Conservation (phyloP, 805 yeast genomes). For the Zygotorulaspora chibaensis region DNA sequence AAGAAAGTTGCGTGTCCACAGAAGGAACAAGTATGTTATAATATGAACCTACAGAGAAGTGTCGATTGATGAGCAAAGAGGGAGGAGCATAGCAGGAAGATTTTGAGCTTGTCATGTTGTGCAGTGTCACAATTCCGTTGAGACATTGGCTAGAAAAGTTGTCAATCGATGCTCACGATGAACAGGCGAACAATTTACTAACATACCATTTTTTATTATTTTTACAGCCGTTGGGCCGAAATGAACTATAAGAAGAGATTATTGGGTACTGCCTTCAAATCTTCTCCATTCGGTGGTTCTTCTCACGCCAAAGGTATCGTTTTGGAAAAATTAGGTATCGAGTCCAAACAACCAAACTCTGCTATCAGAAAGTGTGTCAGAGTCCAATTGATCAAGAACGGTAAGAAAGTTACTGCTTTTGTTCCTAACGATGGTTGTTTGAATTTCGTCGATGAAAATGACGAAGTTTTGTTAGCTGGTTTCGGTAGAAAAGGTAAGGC, state of each 20-base stretch:
- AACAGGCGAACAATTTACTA: conserved; percentile 9
- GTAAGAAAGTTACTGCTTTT: conserved; percentile 99
- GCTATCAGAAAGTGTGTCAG: conserved; percentile 99
- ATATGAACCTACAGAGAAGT: conserved; percentile 1
- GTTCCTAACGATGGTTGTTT: conserved; percentile 99
- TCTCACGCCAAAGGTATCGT: conserved; percentile 99
- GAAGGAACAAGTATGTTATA: conserved; percentile 82
- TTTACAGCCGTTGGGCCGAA: conserved; percentile 94
- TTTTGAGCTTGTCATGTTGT: not conserved
- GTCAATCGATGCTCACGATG: not conserved
- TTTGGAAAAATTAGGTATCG: conserved; percentile 98
- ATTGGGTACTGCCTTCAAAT: conserved; percentile 99
- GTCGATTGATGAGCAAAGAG: not conserved
- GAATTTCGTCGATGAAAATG: conserved; percentile 99
- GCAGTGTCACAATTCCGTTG: not conserved
- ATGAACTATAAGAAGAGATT: conserved; percentile 96
- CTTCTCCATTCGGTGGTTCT: conserved; percentile 99
- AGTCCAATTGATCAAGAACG: conserved; percentile 99
- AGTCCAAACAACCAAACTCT: conserved; percentile 99
- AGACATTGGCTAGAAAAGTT: not conserved
- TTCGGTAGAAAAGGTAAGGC: conserved; percentile 99
- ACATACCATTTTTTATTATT: conserved; percentile 8
- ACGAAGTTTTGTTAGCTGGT: conserved; percentile 99
- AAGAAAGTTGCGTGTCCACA: conserved; percentile 99
- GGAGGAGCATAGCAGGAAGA: not conserved